phyloP scores from a whole-genome alignment of 2,329 filamentous ascomycete species.

The Huntiella decipiens region DNA sequence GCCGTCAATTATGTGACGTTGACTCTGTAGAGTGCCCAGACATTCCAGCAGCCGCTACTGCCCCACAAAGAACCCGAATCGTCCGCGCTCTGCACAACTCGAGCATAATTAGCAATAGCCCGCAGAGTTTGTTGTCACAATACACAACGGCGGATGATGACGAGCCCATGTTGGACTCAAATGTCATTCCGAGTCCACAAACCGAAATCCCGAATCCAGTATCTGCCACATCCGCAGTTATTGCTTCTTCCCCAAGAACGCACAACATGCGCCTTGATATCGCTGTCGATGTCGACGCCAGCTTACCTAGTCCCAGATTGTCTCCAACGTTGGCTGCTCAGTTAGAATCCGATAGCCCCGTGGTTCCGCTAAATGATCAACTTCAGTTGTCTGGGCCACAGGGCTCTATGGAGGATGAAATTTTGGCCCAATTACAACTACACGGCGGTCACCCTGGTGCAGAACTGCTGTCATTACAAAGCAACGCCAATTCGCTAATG shows the following conservation, averaged over 20 bases:
- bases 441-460: neutral
- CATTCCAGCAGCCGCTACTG: too few relatives aligned
- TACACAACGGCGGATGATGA: constrained; percentile 12
- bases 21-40: too few relatives aligned
- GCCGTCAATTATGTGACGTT: too few relatives aligned
- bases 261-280: neutral
- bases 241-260: neutral
- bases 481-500: neutral
- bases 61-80: too few relatives aligned
- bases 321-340: constrained; percentile 71
- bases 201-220: too few relatives aligned
- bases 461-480: constrained; percentile 59
- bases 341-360: constrained; percentile 26
- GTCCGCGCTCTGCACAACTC: too few relatives aligned
- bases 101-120: too few relatives aligned
- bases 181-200: too few relatives aligned
- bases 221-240: neutral
- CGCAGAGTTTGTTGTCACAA: too few relatives aligned
- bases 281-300: constrained; percentile 52
- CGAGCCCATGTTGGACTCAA: neutral
- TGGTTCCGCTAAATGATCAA: constrained; percentile 23
- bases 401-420: constrained; percentile 2
- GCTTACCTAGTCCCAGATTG: constrained; percentile 80
- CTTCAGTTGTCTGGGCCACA: constrained; percentile 14
- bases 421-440: constrained; percentile 4